Evolutionary conservation across 768 basidiomycete species (phyloP).

Genomic region (Rhodotorula graminis): DNA sequence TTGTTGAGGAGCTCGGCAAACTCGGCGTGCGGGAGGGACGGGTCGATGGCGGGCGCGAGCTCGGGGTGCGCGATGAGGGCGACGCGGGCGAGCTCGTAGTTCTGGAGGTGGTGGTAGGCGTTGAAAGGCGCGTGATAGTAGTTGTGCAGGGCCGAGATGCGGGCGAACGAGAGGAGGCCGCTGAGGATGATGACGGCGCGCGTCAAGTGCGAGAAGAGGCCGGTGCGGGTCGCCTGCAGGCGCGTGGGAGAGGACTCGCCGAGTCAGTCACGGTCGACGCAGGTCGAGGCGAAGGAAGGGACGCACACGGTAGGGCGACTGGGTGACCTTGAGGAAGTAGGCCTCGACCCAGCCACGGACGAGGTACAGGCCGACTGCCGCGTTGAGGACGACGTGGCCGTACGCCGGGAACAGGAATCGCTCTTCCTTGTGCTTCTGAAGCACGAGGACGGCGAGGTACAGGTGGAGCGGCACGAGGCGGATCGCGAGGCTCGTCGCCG

Average conservation of each 20-base stretch:
- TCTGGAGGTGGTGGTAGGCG: constrained; percentile 65
- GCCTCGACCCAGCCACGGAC: constrained; percentile 80
- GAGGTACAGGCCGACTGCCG: constrained; percentile 79
- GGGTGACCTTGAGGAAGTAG: constrained; percentile 66
- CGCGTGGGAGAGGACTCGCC: neutral
- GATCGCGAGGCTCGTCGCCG: constrained; percentile 68
- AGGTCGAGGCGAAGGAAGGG: no score
- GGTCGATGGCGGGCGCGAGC: constrained; percentile 61
- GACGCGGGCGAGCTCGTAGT: constrained; percentile 70
- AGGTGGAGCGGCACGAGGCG: constrained; percentile 84
- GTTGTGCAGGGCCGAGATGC: constrained; percentile 72
- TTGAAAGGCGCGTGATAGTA: constrained; percentile 89
- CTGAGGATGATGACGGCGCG: constrained; percentile 63
- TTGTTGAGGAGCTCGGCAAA: constrained; percentile 48
- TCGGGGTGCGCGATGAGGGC: constrained; percentile 28
- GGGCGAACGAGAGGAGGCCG: constrained; percentile 66
- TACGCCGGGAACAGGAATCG: constrained; percentile 97
- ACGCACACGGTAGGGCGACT: constrained; percentile 76
- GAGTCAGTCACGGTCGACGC: neutral
- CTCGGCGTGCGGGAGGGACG: constrained; percentile 31
- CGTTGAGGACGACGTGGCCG: constrained; percentile 87
- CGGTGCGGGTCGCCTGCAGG: constrained; percentile 66
- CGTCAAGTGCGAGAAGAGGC: constrained; percentile 71
- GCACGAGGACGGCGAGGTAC: constrained; percentile 74
- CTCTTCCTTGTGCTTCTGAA: constrained; percentile 93